These are phyloP conservation scores for Cadophora gregata DNA, from an alignment of 2,329 filamentous ascomycete species.

Conservation along the genomic window DNA sequence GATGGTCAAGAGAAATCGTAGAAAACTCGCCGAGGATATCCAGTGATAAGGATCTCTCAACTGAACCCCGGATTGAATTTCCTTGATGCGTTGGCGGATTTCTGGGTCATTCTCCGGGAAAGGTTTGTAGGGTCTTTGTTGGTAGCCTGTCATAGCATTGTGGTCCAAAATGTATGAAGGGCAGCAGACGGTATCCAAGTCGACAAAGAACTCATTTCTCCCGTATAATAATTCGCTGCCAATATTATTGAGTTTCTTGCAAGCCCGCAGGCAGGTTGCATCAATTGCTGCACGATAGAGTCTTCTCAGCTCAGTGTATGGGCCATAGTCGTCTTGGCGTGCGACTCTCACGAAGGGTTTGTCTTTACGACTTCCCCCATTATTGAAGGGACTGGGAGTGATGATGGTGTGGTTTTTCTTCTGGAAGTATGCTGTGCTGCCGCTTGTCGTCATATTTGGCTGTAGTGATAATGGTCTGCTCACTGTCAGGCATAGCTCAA, in stretches of 20 bases:
- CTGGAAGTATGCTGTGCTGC: too few species aligned
- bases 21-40: constrained; percentile 27
- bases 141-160: background rate
- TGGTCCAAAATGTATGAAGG: background rate
- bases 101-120: too few species aligned
- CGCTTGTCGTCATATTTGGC: too few species aligned
- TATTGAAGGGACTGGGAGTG: too few species aligned
- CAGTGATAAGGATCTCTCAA: constrained; percentile 11
- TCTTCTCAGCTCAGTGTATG: background rate
- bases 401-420: too few species aligned
- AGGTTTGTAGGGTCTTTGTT: background rate
- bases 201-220: background rate
- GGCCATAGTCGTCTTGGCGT: background rate
- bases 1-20: constrained; percentile 28
- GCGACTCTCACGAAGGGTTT: background rate
- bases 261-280: background rate
- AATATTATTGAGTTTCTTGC: background rate
- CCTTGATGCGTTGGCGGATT: too few species aligned
- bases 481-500: too few species aligned
- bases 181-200: background rate
- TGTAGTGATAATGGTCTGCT: too few species aligned
- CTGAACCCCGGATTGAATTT: too few species aligned
- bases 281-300: background rate
- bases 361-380: too few species aligned
- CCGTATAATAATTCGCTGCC: background rate